Conservation (phyloP, 1,284 basidiomycete genomes). For the Puccinia coronata region DNA sequence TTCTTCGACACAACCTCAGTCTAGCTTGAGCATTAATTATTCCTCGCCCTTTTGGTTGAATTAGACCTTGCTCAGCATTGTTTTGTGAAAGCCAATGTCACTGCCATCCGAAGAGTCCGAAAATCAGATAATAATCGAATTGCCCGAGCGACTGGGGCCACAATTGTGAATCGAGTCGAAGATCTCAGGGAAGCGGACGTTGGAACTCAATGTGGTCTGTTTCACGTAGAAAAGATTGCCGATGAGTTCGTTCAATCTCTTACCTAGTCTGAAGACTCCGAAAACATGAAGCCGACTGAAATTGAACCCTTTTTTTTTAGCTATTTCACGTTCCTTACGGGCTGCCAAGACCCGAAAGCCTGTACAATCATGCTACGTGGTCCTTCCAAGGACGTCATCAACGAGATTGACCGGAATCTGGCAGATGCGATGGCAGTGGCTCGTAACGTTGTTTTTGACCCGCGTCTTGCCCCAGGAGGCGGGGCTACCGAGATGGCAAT, state of each 20-base stretch:
- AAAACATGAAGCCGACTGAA: background rate
- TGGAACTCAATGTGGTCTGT: slow-evolving; percentile 88
- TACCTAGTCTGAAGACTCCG: background rate
- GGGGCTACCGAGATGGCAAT: slow-evolving; percentile 95
- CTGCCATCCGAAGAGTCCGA: slow-evolving; percentile 87
- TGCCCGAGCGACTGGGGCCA: slow-evolving; percentile 90
- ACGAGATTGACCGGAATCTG: slow-evolving; percentile 96
- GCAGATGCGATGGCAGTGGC: slow-evolving; percentile 98
- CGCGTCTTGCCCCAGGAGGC: slow-evolving; percentile 84
- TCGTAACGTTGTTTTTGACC: slow-evolving; percentile 95
- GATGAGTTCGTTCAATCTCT: slow-evolving; percentile 71
- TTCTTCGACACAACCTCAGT: slow-evolving; percentile 51
- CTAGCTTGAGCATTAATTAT: background rate
- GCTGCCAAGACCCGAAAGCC: slow-evolving; percentile 90
- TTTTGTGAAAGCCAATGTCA: slow-evolving; percentile 83
- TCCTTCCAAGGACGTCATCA: slow-evolving; percentile 95
- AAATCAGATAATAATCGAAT: slow-evolving; percentile 99
- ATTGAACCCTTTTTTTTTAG: slow-evolving; percentile 62
- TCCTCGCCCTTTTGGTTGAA: background rate
- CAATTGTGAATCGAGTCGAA: slow-evolving; percentile 94
- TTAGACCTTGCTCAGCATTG: slow-evolving; percentile 91
- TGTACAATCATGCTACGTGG: slow-evolving; percentile 98
- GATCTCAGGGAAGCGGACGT: slow-evolving; percentile 89
- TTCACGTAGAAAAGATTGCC: slow-evolving; percentile 94
- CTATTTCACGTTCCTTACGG: slow-evolving; percentile 94